Conservation (phyloP, 192 early-diverging fungal species). For the Coemansia sp. region DNA sequence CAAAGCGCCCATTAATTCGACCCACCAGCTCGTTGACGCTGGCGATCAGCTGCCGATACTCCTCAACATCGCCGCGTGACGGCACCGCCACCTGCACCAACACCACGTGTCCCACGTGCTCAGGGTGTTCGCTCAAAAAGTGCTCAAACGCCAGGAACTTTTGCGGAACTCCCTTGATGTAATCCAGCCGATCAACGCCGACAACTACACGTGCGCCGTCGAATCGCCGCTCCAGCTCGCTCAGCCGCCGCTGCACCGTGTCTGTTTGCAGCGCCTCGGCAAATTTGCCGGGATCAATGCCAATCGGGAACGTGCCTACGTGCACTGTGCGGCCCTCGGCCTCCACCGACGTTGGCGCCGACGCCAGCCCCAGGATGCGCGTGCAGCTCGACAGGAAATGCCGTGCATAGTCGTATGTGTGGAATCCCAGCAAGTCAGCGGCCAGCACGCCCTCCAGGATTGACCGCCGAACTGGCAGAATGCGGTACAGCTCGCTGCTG, state of each 20-base stretch:
- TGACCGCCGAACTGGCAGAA: constrained; percentile 90
- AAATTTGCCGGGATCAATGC: constrained; percentile 96
- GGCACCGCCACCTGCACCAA: constrained; percentile 98
- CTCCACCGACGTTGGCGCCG: constrained; percentile 92
- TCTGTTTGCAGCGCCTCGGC: constrained; percentile 74
- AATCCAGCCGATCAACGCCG: constrained; percentile 97
- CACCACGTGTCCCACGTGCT: constrained; percentile 92
- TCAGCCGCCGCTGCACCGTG: constrained; percentile 73
- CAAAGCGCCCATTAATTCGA: constrained; percentile 94
- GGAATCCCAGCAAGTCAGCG: constrained; percentile 95
- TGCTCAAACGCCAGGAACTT: constrained; percentile 96
- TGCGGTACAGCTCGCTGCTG: constrained; percentile 93
- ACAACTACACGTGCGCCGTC: constrained; percentile 86
- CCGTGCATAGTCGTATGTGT: constrained; percentile 98
- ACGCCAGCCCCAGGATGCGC: constrained; percentile 89
- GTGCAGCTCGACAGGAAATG: constrained; percentile 98
- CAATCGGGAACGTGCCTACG: constrained; percentile 98
- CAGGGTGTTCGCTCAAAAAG: constrained; percentile 83
- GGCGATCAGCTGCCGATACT: constrained; percentile 92
- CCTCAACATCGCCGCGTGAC: constrained; percentile 95
- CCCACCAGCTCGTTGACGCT: constrained; percentile 98
- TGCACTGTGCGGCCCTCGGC: constrained; percentile 90
- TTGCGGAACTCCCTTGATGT: constrained; percentile 99
- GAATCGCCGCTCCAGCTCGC: constrained; percentile 79
- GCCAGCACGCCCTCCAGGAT: constrained; percentile 90